These are phyloP conservation scores for Thamnidium elegans DNA, from an alignment of 192 early-diverging fungal genomes.

Conservation along the genomic window DNA sequence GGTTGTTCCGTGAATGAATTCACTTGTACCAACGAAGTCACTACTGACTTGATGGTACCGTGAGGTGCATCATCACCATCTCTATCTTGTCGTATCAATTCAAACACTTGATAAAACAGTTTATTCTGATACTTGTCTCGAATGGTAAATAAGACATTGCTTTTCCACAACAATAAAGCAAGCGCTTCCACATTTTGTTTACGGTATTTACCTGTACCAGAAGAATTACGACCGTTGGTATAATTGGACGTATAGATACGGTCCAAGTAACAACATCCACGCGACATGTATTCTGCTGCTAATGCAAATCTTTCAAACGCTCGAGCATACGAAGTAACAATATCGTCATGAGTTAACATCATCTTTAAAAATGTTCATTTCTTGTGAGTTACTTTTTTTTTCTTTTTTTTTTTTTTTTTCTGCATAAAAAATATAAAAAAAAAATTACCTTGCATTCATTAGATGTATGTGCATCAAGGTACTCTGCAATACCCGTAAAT, in stretches of 20 bases:
- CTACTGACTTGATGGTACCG: slow-evolving; percentile 46
- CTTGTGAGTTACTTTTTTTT: neutral
- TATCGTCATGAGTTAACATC: slow-evolving; percentile 62
- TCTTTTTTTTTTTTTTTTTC: too few relatives aligned
- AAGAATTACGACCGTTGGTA: slow-evolving; percentile 30
- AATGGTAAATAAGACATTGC: slow-evolving; percentile 59
- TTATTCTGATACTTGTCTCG: slow-evolving; percentile 58
- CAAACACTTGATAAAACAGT: slow-evolving; percentile 66
- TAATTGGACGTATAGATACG: slow-evolving; percentile 43
- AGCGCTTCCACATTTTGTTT: slow-evolving; percentile 66
- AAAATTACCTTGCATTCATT: slow-evolving; percentile 48
- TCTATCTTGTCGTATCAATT: slow-evolving; percentile 63
- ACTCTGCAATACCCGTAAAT: slow-evolving; percentile 64
- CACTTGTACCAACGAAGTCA: slow-evolving; percentile 62
- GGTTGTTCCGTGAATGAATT: slow-evolving; percentile 62
- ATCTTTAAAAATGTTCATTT: slow-evolving; percentile 44
- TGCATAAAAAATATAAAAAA: neutral
- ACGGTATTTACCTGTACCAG: slow-evolving; percentile 43
- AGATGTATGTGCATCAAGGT: slow-evolving; percentile 58
- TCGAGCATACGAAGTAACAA: slow-evolving; percentile 62
- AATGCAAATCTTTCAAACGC: slow-evolving; percentile 65
- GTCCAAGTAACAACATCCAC: slow-evolving; percentile 74
- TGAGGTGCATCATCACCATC: slow-evolving; percentile 60
- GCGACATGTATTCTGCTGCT: slow-evolving; percentile 57
- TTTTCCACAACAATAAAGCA: slow-evolving; percentile 74